Conservation (phyloP, 108 stramenopile species). For the Pseudonitzschia delicatissima region DNA sequence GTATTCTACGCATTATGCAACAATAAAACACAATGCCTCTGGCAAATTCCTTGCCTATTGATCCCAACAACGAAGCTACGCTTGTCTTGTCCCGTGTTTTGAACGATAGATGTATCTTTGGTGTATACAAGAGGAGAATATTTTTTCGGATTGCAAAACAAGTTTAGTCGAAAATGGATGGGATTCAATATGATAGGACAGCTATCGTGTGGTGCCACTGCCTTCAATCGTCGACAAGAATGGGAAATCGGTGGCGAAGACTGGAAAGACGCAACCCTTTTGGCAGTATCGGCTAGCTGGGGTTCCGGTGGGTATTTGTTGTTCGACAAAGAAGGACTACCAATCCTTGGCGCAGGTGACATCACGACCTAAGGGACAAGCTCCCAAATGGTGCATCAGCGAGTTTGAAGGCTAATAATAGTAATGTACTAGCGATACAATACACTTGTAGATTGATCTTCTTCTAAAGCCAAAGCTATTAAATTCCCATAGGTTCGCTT, state of each 20-base stretch:
- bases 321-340: conserved; percentile 9
- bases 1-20: conserved; percentile 28
- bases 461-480: too few relatives aligned
- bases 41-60: conserved; percentile 42
- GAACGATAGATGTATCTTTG: conserved; percentile 49
- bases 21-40: conserved; percentile 41
- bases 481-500: too few relatives aligned
- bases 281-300: conserved; percentile 57
- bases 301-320: conserved; percentile 53
- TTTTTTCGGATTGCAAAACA: conserved; percentile 52
- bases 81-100: conserved; percentile 18
- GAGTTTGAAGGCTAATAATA: conserved; percentile 16
- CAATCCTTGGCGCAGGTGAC: conserved; percentile 29
- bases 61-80: conserved; percentile 1
- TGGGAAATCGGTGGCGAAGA: conserved; percentile 47
- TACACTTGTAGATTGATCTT: too few relatives aligned
- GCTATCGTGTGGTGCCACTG: conserved; percentile 35
- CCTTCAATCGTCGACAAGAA: conserved; percentile 54
- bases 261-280: conserved; percentile 33
- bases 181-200: conserved; percentile 51
- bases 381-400: conserved; percentile 44
- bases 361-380: conserved; percentile 33
- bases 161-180: conserved; percentile 38
- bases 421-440: too few relatives aligned
- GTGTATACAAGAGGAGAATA: conserved; percentile 41